Percentiles rank a stretch among this genome's conserved stretches.
Evolutionary conservation across 305 asterid species (phyloP).

Genomic region (Fraxinus albicans): DNA sequence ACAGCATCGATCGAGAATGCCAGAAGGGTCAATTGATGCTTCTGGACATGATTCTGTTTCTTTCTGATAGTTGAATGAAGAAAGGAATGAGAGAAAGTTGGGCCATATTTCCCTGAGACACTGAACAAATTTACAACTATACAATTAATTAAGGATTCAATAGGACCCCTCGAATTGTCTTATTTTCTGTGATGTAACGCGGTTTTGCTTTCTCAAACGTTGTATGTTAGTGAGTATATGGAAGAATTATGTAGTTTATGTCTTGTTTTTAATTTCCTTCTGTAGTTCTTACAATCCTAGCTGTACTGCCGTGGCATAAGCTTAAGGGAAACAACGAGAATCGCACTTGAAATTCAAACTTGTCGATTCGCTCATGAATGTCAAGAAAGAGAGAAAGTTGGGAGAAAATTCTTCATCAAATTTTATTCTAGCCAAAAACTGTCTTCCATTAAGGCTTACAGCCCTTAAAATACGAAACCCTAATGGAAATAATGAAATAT

Average conservation of each 20-base stretch:
- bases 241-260: not conserved
- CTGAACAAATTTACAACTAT: not conserved
- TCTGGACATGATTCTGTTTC: not conserved
- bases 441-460: not conserved
- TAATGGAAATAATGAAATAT: not conserved
- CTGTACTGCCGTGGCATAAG: not conserved
- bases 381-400: not conserved
- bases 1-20: not conserved
- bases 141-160: not conserved
- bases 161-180: not conserved
- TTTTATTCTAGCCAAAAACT: not conserved
- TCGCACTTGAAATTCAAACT: too few relatives aligned
- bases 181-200: not conserved
- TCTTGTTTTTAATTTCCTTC: not conserved
- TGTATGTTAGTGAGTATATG: not conserved
- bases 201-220: not conserved
- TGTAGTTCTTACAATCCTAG: not conserved
- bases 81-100: not conserved
- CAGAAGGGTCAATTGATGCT: constrained; percentile 7
- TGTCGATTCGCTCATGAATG: not conserved
- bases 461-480: not conserved
- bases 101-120: not conserved
- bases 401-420: not conserved
- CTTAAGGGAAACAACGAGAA: not conserved
- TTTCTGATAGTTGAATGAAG: not conserved